Percentiles rank a stretch among this genome's conserved stretches.
Evolutionary conservation across 345 rosid genomes (phyloP).

Genomic region (Pugionium dolabratum): DNA sequence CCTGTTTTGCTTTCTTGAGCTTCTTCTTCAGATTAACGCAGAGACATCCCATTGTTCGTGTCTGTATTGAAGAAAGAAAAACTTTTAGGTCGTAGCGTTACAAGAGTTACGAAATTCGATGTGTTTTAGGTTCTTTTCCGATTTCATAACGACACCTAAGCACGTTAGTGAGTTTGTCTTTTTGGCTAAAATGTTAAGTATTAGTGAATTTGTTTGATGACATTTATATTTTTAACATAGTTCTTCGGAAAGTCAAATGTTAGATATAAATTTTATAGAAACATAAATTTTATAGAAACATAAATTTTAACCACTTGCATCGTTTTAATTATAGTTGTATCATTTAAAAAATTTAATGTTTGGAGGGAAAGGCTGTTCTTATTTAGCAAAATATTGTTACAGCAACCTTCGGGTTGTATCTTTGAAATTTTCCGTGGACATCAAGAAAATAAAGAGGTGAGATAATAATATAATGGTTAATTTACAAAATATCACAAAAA

Average conservation of each 20-base stretch:
- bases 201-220: too few species aligned
- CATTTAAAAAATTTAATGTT: not conserved
- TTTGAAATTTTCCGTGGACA: constrained; percentile 25
- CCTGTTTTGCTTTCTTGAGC: constrained; percentile 30
- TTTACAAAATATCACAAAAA: too few species aligned
- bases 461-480: not conserved
- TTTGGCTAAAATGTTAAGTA: not conserved
- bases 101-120: constrained; percentile 2
- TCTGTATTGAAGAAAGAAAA: constrained; percentile 12
- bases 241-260: constrained; percentile 17
- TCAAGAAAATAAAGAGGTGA: constrained; percentile 9
- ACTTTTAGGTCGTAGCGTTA: not conserved
- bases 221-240: not conserved
- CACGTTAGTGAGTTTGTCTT: constrained; percentile 28
- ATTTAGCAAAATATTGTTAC: constrained; percentile 13
- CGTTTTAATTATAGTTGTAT: not conserved
- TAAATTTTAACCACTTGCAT: constrained; percentile 21
- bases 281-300: not conserved
- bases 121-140: constrained; percentile 5
- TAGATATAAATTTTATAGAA: not conserved
- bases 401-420: constrained; percentile 26
- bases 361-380: constrained; percentile 7
- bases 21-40: constrained; percentile 39
- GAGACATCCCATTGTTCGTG: constrained; percentile 34
- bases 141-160: constrained; percentile 34